Base-by-base conservation (phyloP, 768 basidiomycete species). In the Stropharia rugosoannulata region DNA sequence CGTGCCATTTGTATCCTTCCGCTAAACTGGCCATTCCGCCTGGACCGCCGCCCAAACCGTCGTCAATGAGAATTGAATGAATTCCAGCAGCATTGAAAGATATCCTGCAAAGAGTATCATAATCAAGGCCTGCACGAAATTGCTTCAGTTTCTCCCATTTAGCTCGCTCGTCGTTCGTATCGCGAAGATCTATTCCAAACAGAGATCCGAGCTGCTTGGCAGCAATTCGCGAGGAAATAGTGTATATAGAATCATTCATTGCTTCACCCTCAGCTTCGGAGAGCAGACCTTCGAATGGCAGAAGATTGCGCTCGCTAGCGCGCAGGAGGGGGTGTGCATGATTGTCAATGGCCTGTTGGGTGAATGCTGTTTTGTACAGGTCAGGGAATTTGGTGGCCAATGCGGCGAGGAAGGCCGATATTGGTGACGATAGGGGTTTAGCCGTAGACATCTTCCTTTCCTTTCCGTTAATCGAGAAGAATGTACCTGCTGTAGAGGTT, bases 261-360 rank as follows among this genome's bases (percentile, higher is more conserved):
- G 83, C 82, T 8, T 75, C 66, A 5, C 80, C 84, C 13, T 70
- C 65, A 18, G 88, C 86, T 66, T 91, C 89, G 2, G 86, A 86
- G 42, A 87, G 71, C 46, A 88, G 63, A 0, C 83, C 83, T 55
- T 91, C 86, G 58, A 90, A 80, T 0, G 84, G 78, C 15, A 89
- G 61, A 3, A 59, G 62, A 47, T 71, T 56, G 29, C 84, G 78
- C 51, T 80, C 63, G 16, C 70, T 70, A 5, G 70, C 73, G 19
- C 73, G 71, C 45, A 92, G 74, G 16, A 93, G 72, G 1, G 89
- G 85, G 63, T 92, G 90, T 0, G 89, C 86, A 64, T 92, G 90
- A 66, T 91, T 90, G 71, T 92, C 89, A 64, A 89, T 87, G 0
- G 81, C 82, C 16, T 85, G 86, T 40, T 71, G 72, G 0, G 61